Evolutionary conservation across 257 asterid species (phyloP), one percentile per base, ranked within the genome.

Genomic region (Solanum peruvianum): DNA sequence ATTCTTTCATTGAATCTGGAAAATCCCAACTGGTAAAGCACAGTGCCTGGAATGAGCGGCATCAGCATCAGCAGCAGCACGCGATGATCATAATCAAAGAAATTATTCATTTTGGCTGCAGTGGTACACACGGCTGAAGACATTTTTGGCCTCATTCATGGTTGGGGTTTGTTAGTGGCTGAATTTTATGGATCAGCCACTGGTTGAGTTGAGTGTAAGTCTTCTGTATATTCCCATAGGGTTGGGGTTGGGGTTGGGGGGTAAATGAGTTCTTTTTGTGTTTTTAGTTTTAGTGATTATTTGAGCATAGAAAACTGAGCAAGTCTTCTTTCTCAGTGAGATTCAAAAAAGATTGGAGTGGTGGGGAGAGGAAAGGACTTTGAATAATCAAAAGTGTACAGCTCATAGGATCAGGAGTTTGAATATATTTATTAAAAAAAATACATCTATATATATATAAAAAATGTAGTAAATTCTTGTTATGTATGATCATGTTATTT

Each of bases 341-440:
- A 93, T 90, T 94, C 85, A 90, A 92, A 89, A 91, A 86, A 80
- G 85, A 81, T 81, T 49, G 70, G 84, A 16, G 67, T 16, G 67
- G 67, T 60, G 67, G 13, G 56, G 82, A 83, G 5, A 42, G 69
- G 60, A 71, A 86, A 90, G 91, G 90, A 87, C 77, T 90, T 93
- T 89, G 89, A 94, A 92, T 94, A 92, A 92, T 87, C 90, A 87
- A 91, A 92, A 92, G 66, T 94, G 98, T 95, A 96, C 95, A 95
- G 94, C 39, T 88, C 87, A 91, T 90, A 92, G 91, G 92, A 12
- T 27, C 52, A 89, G 35, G 89, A 67, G 89, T 88, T 81, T 87
- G 91, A 85, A 88, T 84, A 85, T 84, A 73, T 86, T 69, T 88
- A 86, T 90, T 18, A 9, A 80, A 86, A 77, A 86, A 72, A 81